Conservation (phyloP, 2,329 filamentous ascomycete species). For the Colletotrichum lindemuthianum region DNA sequence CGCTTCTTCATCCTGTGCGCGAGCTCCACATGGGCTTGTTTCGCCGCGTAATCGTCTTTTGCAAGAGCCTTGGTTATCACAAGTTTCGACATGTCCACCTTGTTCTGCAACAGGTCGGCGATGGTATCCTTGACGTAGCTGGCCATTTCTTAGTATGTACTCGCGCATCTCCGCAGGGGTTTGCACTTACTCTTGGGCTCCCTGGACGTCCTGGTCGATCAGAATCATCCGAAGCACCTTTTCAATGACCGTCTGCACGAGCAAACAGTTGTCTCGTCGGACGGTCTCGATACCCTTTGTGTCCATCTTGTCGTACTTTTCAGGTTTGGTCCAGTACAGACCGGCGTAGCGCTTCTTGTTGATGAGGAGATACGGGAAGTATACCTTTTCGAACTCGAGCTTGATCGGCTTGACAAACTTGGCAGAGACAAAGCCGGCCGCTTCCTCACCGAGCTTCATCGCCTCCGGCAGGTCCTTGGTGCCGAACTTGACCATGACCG, state of each 20-base stretch:
- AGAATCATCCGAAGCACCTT: slow-evolving; percentile 95
- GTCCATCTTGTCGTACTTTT: slow-evolving; percentile 99
- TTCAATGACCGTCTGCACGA: slow-evolving; percentile 97
- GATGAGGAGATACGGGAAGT: slow-evolving; percentile 97
- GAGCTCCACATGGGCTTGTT: slow-evolving; percentile 96
- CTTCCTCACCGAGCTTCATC: slow-evolving; percentile 96
- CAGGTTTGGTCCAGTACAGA: slow-evolving; percentile 94
- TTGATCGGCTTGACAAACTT: slow-evolving; percentile 99
- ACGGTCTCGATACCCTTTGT: slow-evolving; percentile 99
- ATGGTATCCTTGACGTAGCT: slow-evolving; percentile 98
- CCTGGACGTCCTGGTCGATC: slow-evolving; percentile 89
- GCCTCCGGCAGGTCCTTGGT: slow-evolving; percentile 85
- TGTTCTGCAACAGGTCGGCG: slow-evolving; percentile 94
- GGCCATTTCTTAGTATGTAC: slow-evolving; percentile 25
- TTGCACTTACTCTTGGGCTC: slow-evolving; percentile 85
- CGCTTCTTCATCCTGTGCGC: slow-evolving; percentile 97
- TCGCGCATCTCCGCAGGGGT: slow-evolving; percentile 27
- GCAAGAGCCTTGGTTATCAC: slow-evolving; percentile 98
- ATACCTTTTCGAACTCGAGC: slow-evolving; percentile 98
- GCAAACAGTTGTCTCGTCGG: slow-evolving; percentile 91
- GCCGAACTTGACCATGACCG: slow-evolving; percentile 99
- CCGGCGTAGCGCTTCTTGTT: slow-evolving; percentile 99
- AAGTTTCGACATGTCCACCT: slow-evolving; percentile 98
- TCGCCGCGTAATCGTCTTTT: slow-evolving; percentile 88
- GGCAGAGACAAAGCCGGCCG: slow-evolving; percentile 84